A percentile compares a stretch with the other conserved stretches of the same genome.
These are phyloP conservation scores for Eragrostis nindensis DNA, from an alignment of 176 grass and related monocot species.

Conservation along the genomic window DNA sequence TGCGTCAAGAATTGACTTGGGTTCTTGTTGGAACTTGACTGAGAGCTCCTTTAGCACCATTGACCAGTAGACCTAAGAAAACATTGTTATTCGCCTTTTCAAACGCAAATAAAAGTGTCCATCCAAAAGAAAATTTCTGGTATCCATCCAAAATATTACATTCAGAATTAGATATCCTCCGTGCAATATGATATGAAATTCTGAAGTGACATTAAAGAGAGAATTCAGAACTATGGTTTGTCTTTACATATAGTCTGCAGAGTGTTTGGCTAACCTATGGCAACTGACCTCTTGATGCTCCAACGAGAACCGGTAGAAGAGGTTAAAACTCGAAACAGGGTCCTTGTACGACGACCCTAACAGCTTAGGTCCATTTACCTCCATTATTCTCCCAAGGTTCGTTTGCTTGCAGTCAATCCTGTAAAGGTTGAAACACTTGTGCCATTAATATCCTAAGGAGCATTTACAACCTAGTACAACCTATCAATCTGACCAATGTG, in stretches of 20 bases:
- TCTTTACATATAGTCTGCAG: background rate
- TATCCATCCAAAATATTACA: too few species aligned
- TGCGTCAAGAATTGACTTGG: conserved; percentile 66
- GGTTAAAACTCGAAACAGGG: conserved; percentile 64
- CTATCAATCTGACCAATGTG: too few species aligned
- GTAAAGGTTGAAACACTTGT: conserved; percentile 13
- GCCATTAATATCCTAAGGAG: too few species aligned
- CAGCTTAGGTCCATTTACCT: conserved; percentile 63
- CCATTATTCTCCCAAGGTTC: conserved; percentile 88
- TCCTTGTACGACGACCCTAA: conserved; percentile 81
- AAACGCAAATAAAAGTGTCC: too few species aligned
- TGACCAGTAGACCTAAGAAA: conserved; percentile 86
- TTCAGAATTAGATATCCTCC: too few species aligned
- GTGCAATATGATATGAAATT: too few species aligned
- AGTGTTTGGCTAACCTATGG: background rate
- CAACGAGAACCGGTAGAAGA: conserved; percentile 62
- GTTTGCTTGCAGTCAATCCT: conserved; percentile 69
- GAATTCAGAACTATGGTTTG: too few species aligned
- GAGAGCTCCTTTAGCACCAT: conserved; percentile 70
- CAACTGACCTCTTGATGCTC: conserved; percentile 73
- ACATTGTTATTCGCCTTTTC: too few species aligned
- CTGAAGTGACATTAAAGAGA: too few species aligned
- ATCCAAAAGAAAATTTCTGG: too few species aligned
- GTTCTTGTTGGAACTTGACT: conserved; percentile 61
- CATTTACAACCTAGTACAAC: too few species aligned